Evolutionary conservation across 257 asterid species (phyloP), one percentile per base, ranked within the genome.

Genomic region (Coffea canephora): DNA sequence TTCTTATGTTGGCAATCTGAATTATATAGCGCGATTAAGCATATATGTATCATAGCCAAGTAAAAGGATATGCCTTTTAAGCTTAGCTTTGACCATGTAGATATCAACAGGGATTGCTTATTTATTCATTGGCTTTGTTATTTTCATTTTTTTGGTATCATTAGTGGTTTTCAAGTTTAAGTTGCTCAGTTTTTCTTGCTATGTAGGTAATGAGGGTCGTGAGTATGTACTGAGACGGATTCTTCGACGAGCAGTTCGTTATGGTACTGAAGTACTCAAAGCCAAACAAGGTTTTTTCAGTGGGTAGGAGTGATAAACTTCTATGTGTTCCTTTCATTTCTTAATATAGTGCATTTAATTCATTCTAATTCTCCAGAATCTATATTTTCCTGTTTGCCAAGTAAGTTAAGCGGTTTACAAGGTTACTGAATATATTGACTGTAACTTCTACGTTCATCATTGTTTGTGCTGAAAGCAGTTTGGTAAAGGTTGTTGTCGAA

Each of bases 211-310:
- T 70, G 99, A 96, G 87, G 99, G 98, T 34, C 99, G 99, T 74
- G 99, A 96, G 76, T 96, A 96, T 85, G 97, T 92, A 69, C 87
- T 96, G 79, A 89, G 99, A 81, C 97, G 99, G 76, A 96, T 96
- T 78, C 96, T 96, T 72, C 95, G 99, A 21, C 91, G 98, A 80
- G 99, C 98, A 81, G 99, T 94, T 70, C 94, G 99, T 82, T 96
- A 96, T 80, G 99, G 99, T 73, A 92, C 97, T 68, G 97, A 96
- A 89, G 98, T 96, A 71, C 86, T 96, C 78, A 90, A 96, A 81
- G 98, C 97, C 18, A 86, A 89, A 67, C 93, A 82, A 82, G 98
- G 98, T 59, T 94, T 96, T 84, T 96, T 96, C 89, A 86, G 87
- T 78, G 92, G 96, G 97, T 95, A 91, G 77, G 86, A 79, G 62